phyloP scores from a whole-genome alignment of 2,329 filamentous ascomycete genomes.

The Arthrobotrys musiformis region DNA sequence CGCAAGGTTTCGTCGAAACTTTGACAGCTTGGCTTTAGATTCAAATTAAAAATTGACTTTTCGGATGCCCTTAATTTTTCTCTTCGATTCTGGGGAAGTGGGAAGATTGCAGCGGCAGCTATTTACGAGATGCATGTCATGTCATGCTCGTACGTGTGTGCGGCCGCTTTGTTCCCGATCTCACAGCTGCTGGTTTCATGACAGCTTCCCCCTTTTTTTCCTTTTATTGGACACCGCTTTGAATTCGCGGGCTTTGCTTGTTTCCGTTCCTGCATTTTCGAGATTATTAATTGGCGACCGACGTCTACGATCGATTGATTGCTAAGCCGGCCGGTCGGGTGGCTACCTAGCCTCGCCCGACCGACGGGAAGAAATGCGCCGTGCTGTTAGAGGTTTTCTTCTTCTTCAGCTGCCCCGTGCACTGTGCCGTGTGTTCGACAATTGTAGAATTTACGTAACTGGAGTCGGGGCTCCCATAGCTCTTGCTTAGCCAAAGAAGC shows the following conservation, averaged over 20 bases:
- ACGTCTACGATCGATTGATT: constrained; percentile 6
- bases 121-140: constrained; percentile 2
- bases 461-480: not conserved
- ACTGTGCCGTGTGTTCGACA: not conserved
- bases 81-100: not conserved
- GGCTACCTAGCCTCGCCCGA: not conserved
- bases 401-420: not conserved
- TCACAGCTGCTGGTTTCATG: constrained; percentile 14
- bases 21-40: constrained; percentile 9
- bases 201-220: not conserved
- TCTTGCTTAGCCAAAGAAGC: not conserved
- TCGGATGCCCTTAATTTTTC: not conserved
- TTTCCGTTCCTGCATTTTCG: constrained; percentile 19
- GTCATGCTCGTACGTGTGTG: constrained; percentile 10
- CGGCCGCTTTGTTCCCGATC: constrained; percentile 8
- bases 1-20: not conserved
- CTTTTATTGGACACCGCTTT: not conserved
- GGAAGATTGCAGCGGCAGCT: not conserved
- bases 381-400: not conserved
- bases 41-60: not conserved
- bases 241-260: constrained; percentile 19
- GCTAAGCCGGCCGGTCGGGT: not conserved
- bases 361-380: not conserved
- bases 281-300: not conserved
- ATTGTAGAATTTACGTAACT: constrained; percentile 2